Conservation (phyloP, 305 asterid species). For the Fraxinus nigra region DNA sequence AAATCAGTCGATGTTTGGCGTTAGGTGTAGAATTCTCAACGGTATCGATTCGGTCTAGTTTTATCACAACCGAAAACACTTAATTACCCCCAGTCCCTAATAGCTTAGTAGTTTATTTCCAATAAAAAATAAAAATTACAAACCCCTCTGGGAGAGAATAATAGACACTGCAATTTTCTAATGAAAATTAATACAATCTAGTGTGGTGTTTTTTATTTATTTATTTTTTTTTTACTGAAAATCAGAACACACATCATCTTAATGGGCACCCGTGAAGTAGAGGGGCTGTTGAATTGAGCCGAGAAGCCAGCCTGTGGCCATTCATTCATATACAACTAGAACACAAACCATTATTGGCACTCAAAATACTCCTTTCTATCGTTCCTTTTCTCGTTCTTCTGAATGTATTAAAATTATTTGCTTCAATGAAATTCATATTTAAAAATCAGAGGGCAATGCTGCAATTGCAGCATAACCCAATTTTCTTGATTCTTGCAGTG, state of each 20-base stretch:
- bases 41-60: neutral
- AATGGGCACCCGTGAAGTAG: conserved; percentile 25
- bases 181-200: neutral
- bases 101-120: too few species aligned
- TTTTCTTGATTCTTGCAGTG: neutral
- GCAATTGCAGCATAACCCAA: neutral
- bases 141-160: conserved; percentile 21
- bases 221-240: neutral
- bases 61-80: too few species aligned
- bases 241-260: conserved; percentile 2
- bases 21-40: neutral
- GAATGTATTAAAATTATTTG: conserved; percentile 23
- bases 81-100: too few species aligned
- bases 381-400: conserved; percentile 22
- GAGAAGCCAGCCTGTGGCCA: conserved; percentile 19
- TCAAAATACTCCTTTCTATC: neutral
- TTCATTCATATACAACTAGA: conserved; percentile 17
- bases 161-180: neutral
- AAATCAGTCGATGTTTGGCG: neutral
- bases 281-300: conserved; percentile 34
- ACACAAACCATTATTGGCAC: conserved; percentile 24
- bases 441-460: neutral
- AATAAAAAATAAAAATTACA: too few species aligned
- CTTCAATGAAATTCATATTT: neutral
- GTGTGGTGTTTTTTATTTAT: neutral